Base-by-base conservation (phyloP, 2,329 filamentous ascomycete genomes). In the Knoxdaviesia proteae region DNA sequence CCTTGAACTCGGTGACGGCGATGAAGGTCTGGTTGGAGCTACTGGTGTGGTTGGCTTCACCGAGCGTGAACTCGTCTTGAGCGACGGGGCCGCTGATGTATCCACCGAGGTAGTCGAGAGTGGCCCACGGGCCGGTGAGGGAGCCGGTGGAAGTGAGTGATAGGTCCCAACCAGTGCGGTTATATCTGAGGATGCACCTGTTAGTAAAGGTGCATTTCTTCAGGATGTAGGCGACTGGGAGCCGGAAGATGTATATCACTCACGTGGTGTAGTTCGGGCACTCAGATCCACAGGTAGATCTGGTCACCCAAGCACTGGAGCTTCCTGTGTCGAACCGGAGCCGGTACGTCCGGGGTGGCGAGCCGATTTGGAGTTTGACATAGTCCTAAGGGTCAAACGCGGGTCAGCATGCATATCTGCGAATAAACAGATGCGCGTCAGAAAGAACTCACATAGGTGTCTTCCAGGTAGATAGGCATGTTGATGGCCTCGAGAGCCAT, bases 281-380 rank as follows among this genome's bases (percentile, higher is more conserved):
- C 1, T 44, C 47, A 3, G 48, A 44, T 5, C 51, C 50, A 46
- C 53, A 58, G 8, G 41, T 43, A 11, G 29, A 40, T 32, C 56
- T 54, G 34, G 56, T 44, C 5, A 58, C 50, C 57, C 58, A 61
- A 1, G 57, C 42, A 0, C 58, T 54, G 2, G 57, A 43, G 42
- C 55, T 59, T 29, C 58, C 58, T 0, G 56, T 60, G 46, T 60
- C 57, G 44, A 58, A 59, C 7, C 50, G 44, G 5, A 61, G 50
- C 1, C 48, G 46, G 44, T 54, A 52, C 0, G 43, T 47, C 39
- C 52, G 47, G 7, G 48, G 35, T 0, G 58, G 58, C 4, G 53
- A 56, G 36, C 58, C 58, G 7, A 55, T 39, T 60, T 44, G 10
- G n/a, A 48, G 10, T 6, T 47, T 36, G 11, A 48, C 47, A 9